These are phyloP conservation scores for Hyaloscypha variabilis DNA, from an alignment of 495 filamentous ascomycete genomes.

Conservation along the genomic window DNA sequence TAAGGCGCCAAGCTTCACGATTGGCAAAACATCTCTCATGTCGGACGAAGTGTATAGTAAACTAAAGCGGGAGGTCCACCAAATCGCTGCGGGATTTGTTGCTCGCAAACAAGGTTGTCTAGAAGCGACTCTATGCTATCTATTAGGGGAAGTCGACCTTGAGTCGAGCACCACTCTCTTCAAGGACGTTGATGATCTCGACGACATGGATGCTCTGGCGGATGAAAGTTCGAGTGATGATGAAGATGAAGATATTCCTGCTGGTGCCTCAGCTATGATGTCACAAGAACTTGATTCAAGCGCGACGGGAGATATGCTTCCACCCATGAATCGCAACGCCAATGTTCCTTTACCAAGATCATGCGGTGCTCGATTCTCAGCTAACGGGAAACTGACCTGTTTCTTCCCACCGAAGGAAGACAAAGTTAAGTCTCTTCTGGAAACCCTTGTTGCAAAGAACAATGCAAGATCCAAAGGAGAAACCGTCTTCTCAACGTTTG, in stretches of 20 bases:
- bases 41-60: conserved; percentile 66
- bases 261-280: conserved; percentile 54
- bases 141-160: conserved; percentile 80
- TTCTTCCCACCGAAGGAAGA: conserved; percentile 86
- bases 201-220: conserved; percentile 55
- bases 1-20: conserved; percentile 64
- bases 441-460: conserved; percentile 61
- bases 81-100: conserved; percentile 70
- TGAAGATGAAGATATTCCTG: conserved; percentile 66
- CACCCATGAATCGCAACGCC: conserved; percentile 66
- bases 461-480: conserved; percentile 64
- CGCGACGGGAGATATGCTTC: conserved; percentile 51
- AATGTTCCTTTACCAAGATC: conserved; percentile 75
- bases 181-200: conserved; percentile 59
- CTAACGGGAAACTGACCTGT: conserved; percentile 78
- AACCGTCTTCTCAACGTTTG: conserved; percentile 85
- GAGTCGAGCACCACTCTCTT: conserved; percentile 75
- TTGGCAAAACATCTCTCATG: conserved; percentile 81
- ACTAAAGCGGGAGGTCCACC: conserved; percentile 66
- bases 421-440: conserved; percentile 64
- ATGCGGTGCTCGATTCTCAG: conserved; percentile 78
- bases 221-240: conserved; percentile 84
- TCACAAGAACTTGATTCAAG: conserved; percentile 56
- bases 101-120: conserved; percentile 74
- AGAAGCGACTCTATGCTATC: conserved; percentile 79